phyloP scores from a whole-genome alignment of 306 rosid species.

The Arachis stenosperma region DNA sequence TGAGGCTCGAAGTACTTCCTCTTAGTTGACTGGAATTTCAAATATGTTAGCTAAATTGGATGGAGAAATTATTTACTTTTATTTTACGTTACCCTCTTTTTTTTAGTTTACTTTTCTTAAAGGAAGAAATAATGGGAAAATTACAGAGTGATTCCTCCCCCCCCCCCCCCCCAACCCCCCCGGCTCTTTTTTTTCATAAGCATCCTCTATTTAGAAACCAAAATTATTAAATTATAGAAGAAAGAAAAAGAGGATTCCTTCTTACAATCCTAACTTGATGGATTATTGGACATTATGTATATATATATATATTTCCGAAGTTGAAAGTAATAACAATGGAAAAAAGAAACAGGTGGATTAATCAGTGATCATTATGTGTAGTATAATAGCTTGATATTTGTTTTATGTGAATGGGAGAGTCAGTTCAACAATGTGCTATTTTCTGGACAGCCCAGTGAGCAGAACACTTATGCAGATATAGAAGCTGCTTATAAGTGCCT shows the following conservation, averaged over 20 bases:
- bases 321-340: neutral
- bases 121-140: neutral
- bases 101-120: neutral
- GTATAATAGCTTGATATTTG: slow-evolving; percentile 13
- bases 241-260: neutral
- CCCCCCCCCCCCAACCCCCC: too few species aligned
- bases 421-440: slow-evolving; percentile 23
- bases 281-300: neutral
- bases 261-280: neutral
- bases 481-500: slow-evolving; percentile 91
- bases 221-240: too few species aligned
- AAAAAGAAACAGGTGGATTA: neutral
- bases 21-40: neutral
- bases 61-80: neutral
- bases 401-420: neutral
- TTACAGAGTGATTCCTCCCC: neutral
- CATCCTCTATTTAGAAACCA: neutral
- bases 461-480: slow-evolving; percentile 92
- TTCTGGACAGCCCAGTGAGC: slow-evolving; percentile 83
- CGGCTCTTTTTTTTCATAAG: neutral
- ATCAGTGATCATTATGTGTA: slow-evolving; percentile 14
- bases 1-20: neutral
- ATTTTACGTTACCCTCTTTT: neutral
- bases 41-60: neutral
- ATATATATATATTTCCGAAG: neutral